These are phyloP conservation scores for Phytophthora aleatoria DNA, from an alignment of 352 stramenopile species.

Conservation along the genomic window DNA sequence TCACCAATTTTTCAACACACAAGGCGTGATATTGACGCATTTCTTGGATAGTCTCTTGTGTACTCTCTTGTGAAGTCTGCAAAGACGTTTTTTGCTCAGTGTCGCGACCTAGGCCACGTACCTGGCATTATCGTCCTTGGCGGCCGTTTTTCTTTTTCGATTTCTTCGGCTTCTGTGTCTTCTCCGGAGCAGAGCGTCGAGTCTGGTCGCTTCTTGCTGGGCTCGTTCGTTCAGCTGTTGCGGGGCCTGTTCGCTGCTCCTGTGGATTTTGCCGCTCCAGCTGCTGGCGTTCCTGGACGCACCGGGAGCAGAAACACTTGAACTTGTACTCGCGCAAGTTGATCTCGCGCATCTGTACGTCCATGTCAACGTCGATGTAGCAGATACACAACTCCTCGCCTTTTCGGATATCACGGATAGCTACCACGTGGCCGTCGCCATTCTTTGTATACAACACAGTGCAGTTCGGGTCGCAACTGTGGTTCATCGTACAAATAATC, in stretches of 20 bases:
- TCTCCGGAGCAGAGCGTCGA: neutral
- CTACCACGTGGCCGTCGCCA: conserved; percentile 69
- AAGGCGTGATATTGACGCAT: conserved; percentile 22
- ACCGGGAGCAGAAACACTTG: conserved; percentile 73
- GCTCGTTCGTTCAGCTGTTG: neutral
- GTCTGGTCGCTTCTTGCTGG: conserved; percentile 1
- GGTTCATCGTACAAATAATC: conserved; percentile 96
- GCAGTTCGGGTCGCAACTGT: conserved; percentile 94
- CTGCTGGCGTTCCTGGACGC: conserved; percentile 48
- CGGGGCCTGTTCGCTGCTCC: conserved; percentile 7
- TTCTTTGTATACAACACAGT: conserved; percentile 89
- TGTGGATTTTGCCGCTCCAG: conserved; percentile 14
- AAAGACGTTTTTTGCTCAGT: neutral
- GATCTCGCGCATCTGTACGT: conserved; percentile 67
- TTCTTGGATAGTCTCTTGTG: neutral
- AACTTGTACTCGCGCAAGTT: conserved; percentile 84
- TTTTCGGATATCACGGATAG: conserved; percentile 66
- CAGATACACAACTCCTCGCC: conserved; percentile 95
- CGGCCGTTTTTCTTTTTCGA: conserved; percentile 17
- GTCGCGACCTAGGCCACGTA: neutral
- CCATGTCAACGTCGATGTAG: conserved; percentile 92
- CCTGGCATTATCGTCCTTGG: conserved; percentile 14
- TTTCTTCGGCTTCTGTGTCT: conserved; percentile 18
- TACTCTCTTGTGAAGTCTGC: too few species aligned
- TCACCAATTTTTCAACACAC: conserved; percentile 9